phyloP scores from a whole-genome alignment of 495 filamentous ascomycete species.

The Echria macrotheca region DNA sequence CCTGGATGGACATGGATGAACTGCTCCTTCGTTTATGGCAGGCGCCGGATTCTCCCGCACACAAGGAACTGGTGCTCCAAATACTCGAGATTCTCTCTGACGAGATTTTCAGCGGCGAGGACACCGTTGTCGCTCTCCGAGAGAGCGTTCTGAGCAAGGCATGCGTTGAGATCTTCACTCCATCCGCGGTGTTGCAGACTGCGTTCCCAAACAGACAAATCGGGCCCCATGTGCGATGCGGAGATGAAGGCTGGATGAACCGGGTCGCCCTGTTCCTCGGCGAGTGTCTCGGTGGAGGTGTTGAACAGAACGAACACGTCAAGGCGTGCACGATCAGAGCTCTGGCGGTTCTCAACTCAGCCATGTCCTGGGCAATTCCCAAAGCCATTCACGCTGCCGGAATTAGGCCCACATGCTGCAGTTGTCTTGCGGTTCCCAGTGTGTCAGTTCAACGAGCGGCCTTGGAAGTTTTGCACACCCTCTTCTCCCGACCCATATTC shows the following conservation, averaged over 20 bases:
- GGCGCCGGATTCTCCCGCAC: conserved; percentile 53
- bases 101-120: conserved; percentile 87
- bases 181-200: conserved; percentile 65
- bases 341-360: conserved; percentile 67
- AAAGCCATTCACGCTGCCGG: conserved; percentile 66
- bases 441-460: conserved; percentile 62
- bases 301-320: conserved; percentile 57
- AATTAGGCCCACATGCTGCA: conserved; percentile 66
- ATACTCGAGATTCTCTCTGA: conserved; percentile 92
- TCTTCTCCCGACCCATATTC: conserved; percentile 71
- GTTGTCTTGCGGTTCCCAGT: conserved; percentile 65
- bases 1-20: conserved; percentile 93
- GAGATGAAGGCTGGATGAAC: conserved; percentile 79
- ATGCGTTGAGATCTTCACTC: conserved; percentile 88
- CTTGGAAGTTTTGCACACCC: conserved; percentile 73
- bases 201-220: conserved; percentile 61
- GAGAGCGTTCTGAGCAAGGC: conserved; percentile 79
- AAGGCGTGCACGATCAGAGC: conserved; percentile 66
- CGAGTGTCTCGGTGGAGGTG: conserved; percentile 61
- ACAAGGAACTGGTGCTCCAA: conserved; percentile 74
- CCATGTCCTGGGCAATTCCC: conserved; percentile 77
- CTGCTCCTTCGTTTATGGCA: conserved; percentile 77
- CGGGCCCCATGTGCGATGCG: conserved; percentile 59
- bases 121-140: conserved; percentile 74
- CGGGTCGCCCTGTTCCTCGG: conserved; percentile 70